Conservation (phyloP, 1,284 basidiomycete species). For the Ustilago curta region DNA sequence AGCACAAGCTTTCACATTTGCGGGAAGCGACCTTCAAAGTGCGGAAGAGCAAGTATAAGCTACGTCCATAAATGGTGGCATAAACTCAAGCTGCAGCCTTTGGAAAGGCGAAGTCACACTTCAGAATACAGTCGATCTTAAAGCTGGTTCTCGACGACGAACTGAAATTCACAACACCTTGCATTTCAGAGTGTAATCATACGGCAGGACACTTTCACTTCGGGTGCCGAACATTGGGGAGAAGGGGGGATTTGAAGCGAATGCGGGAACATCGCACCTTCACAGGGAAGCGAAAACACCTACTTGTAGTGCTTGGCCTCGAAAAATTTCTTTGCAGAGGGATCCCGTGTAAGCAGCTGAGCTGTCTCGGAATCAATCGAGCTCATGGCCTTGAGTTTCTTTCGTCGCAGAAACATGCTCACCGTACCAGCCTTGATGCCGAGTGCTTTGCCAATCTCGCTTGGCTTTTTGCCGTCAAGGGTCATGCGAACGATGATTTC, state of each 20-base stretch:
- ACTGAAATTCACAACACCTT: conserved; percentile 10
- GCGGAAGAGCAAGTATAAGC: conserved; percentile 2
- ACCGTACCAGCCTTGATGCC: conserved; percentile 15
- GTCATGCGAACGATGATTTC: conserved; percentile 16
- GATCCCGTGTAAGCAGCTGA: not conserved
- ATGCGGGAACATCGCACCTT: conserved; percentile 2
- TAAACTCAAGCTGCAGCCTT: not conserved
- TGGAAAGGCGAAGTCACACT: not conserved
- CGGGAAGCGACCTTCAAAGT: conserved; percentile 7
- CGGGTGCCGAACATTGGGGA: not conserved
- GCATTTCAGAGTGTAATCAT: conserved; percentile 6
- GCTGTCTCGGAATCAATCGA: not conserved
- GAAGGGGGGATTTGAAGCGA: not conserved
- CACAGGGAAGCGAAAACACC: not conserved
- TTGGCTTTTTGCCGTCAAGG: not conserved
- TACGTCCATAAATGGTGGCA: not conserved
- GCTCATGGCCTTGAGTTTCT: conserved; percentile 6
- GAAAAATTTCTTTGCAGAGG: conserved; percentile 2
- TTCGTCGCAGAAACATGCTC: conserved; percentile 4
- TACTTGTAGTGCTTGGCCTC: not conserved
- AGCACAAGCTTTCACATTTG: not conserved
- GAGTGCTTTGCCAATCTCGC: conserved; percentile 10
- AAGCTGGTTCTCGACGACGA: too few relatives aligned
- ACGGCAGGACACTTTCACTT: not conserved
- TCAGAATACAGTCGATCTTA: not conserved